phyloP scores from a whole-genome alignment of 2,329 filamentous ascomycete genomes.

The Diaporthe ampelina region DNA sequence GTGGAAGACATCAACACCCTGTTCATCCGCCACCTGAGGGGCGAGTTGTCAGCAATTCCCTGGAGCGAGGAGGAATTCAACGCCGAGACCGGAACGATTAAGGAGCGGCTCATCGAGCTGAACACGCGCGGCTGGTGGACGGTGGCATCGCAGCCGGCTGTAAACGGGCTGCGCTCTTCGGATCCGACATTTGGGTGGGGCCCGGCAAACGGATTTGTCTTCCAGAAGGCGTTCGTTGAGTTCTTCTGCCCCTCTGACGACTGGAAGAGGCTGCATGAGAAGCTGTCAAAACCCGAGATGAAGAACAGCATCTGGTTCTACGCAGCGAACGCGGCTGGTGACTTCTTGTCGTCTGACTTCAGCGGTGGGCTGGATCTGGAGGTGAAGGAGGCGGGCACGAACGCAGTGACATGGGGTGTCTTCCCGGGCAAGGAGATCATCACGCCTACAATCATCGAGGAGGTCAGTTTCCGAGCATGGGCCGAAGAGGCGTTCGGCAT shows the following conservation, averaged over 20 bases:
- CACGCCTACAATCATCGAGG: conserved; percentile 96
- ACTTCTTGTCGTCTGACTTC: conserved; percentile 80
- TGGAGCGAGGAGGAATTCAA: conserved; percentile 94
- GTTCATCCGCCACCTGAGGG: conserved; percentile 85
- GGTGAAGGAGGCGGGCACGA: conserved; percentile 71
- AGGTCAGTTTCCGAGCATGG: conserved; percentile 94
- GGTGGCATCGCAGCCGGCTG: conserved; percentile 92
- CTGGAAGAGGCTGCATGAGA: conserved; percentile 76
- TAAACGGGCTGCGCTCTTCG: conserved; percentile 84
- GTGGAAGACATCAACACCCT: conserved; percentile 80
- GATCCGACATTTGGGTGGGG: conserved; percentile 94
- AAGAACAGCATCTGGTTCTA: conserved; percentile 86
- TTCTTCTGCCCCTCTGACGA: conserved; percentile 86
- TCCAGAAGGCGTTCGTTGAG: conserved; percentile 98
- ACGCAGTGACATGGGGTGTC: conserved; percentile 96
- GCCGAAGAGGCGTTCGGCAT: conserved; percentile 96
- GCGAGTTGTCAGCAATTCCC: conserved; percentile 84
- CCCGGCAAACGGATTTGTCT: conserved; percentile 91
- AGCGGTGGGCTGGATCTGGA: conserved; percentile 44
- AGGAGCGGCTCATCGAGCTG: conserved; percentile 78
- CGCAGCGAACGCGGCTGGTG: conserved; percentile 82
- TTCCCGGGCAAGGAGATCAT: conserved; percentile 97
- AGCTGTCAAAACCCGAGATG: conserved; percentile 70
- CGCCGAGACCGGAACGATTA: conserved; percentile 87
- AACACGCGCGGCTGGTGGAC: conserved; percentile 95